phyloP scores from a whole-genome alignment of 192 early-diverging fungal genomes.

The Gigaspora rosea region DNA sequence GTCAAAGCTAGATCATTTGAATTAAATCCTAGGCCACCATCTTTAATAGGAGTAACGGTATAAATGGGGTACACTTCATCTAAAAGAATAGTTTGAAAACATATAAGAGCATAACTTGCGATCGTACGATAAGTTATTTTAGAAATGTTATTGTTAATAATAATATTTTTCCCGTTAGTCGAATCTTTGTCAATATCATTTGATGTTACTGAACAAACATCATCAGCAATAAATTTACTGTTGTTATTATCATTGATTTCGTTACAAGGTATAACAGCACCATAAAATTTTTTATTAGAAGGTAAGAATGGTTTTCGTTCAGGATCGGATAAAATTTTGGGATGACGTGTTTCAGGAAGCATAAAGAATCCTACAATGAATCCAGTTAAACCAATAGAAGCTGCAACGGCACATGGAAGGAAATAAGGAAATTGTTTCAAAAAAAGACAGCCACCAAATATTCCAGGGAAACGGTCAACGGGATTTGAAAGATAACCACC shows the following conservation, averaged over 20 bases:
- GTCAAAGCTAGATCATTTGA: conserved; percentile 45
- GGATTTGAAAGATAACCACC: conserved; percentile 84
- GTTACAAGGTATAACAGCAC: too few relatives aligned
- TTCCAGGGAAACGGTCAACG: conserved; percentile 60
- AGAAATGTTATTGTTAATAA: conserved; percentile 23
- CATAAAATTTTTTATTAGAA: neutral
- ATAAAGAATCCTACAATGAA: conserved; percentile 67
- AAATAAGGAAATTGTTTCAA: conserved; percentile 76
- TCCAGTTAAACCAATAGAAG: conserved; percentile 62
- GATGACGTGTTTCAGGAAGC: neutral
- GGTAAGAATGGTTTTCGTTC: neutral
- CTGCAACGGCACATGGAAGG: conserved; percentile 77
- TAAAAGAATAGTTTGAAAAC: conserved; percentile 52
- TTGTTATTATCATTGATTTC: neutral
- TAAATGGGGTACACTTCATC: conserved; percentile 55
- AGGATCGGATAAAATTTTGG: neutral
- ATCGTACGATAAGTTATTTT: conserved; percentile 35
- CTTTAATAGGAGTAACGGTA: conserved; percentile 39
- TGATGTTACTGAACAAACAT: too few relatives aligned
- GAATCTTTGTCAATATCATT: too few relatives aligned
- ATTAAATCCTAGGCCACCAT: conserved; percentile 50
- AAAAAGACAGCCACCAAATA: conserved; percentile 60
- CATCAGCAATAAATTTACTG: neutral
- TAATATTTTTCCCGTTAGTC: neutral
- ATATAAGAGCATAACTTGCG: conserved; percentile 39